Evolutionary conservation across 176 grass and related monocot species (phyloP).

Genomic region (Coix lacrymajobi): DNA sequence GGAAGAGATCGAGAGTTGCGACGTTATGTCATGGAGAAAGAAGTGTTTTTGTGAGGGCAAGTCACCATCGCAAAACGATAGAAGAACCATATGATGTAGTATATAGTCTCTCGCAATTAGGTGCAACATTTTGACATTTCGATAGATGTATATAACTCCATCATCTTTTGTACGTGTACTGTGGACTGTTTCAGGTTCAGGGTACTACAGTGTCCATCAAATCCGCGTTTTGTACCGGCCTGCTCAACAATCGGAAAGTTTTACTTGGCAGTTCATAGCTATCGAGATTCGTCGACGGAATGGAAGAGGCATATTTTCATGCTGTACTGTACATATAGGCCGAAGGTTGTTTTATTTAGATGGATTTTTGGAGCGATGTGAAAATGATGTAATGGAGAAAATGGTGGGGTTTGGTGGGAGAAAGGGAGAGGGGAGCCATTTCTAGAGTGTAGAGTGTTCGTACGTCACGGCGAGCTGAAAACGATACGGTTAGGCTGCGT

Average conservation of each 20-base stretch:
- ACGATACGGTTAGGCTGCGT: neutral
- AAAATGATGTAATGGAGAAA: neutral
- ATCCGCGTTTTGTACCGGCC: neutral
- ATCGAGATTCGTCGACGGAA: neutral
- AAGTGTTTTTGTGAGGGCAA: conserved; percentile 2
- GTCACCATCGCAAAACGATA: conserved; percentile 24
- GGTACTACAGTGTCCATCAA: too few species aligned
- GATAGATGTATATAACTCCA: neutral
- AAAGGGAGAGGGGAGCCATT: conserved; percentile 49
- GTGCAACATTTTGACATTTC: neutral
- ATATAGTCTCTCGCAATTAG: conserved; percentile 1
- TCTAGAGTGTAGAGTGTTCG: neutral
- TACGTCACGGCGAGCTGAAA: conserved; percentile 17
- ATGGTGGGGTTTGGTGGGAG: conserved; percentile 53
- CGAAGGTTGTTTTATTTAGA: neutral
- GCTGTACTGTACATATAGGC: neutral
- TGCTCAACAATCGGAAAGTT: neutral
- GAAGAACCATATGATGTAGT: neutral
- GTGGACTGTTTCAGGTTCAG: too few species aligned
- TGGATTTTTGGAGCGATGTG: neutral
- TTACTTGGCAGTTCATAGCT: neutral
- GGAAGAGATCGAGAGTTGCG: neutral
- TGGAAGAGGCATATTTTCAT: neutral
- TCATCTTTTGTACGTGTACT: too few species aligned
- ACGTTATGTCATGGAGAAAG: conserved; percentile 1